Base-by-base conservation (phyloP, 2,329 filamentous ascomycete genomes). In the Thielaviopsis cerberus region DNA sequence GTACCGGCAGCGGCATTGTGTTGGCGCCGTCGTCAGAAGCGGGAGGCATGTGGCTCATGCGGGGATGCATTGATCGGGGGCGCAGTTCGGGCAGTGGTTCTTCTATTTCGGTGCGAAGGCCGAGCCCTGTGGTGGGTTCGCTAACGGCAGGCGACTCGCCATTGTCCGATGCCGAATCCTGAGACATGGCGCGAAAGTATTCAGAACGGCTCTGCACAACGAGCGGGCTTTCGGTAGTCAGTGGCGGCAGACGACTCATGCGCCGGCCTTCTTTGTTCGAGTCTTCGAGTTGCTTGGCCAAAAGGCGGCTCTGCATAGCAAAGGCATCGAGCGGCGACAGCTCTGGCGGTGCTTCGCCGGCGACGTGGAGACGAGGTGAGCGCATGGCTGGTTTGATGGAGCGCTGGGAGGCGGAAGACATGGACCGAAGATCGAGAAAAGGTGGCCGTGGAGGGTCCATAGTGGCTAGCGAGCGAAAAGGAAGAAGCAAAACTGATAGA, bases 241-340 rank as follows among this genome's bases (percentile, higher is more conserved):
- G 74, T 6, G 89, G 88, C 2, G 90, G 88, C 51, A 97, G 73
- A 50, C 91, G 80, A 71, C 90, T 96, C 71, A 96, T 79, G 59
- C 90, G 81, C 63, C 83, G 81, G 54, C 87, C 89, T 62, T 80
- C 79, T 66, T 80, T 82, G 66, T 81, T 79, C 62, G 80, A 83
- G 64, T 92, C 84, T 69, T 95, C 85, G 61, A 98, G 80, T 70
- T 94, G 86, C 71, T 82, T 86, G 45, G 89, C 89, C 55, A 98
- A 78, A 64, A 94, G 73, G 59, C 91, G 84, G 65, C 90, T 94
- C 67, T 97, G 91, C 62, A 91, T 78, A 23, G 91, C 91, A 68
- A 98, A 94, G 53, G 91, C 91, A 76, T 98, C 92, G 63, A 98
- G 79, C 11, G 92, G 92, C 7, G 92, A 97, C 59, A 97, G 77